Evolutionary conservation across 768 basidiomycete genomes (phyloP).

Genomic region (Pulveroboletus sp.): DNA sequence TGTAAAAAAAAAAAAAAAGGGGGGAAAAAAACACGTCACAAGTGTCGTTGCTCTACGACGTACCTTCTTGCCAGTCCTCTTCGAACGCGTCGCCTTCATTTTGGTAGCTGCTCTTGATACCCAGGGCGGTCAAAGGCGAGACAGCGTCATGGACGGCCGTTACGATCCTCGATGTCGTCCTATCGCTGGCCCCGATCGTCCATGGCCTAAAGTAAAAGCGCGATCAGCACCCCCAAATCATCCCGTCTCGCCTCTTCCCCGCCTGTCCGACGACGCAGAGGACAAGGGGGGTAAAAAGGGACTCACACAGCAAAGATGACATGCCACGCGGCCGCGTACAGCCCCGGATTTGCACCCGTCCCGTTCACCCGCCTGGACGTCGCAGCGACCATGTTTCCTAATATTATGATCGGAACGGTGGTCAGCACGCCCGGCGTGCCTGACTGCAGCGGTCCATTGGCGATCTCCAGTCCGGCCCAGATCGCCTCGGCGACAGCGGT

Average conservation of each 20-base stretch:
- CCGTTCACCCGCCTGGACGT: slow-evolving; percentile 1
- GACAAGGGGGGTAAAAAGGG: not conserved
- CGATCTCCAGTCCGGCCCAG: slow-evolving; percentile 16
- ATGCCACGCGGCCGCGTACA: slow-evolving; percentile 14
- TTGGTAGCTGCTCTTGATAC: slow-evolving; percentile 20
- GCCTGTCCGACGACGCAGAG: not conserved
- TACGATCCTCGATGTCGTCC: not conserved
- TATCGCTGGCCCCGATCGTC: slow-evolving; percentile 6
- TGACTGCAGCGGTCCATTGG: slow-evolving; percentile 3
- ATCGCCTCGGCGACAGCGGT: slow-evolving; percentile 10
- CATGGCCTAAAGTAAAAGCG: slow-evolving; percentile 3
- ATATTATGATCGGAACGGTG: not conserved
- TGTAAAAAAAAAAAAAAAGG: not conserved
- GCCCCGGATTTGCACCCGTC: slow-evolving; percentile 16
- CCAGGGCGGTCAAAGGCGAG: slow-evolving; percentile 12
- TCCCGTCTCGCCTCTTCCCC: no score
- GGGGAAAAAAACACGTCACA: no score
- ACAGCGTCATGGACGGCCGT: slow-evolving; percentile 7
- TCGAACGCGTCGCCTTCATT: slow-evolving; percentile 20
- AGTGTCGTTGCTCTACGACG: no score
- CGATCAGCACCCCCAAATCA: not conserved
- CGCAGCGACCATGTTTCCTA: slow-evolving; percentile 8
- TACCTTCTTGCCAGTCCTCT: slow-evolving; percentile 17
- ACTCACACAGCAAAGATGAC: slow-evolving; percentile 13
- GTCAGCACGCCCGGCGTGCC: not conserved